Percentiles rank a stretch among this genome's conserved stretches.
phyloP scores from a whole-genome alignment of 345 rosid species.

The Dipteronia dyeriana region DNA sequence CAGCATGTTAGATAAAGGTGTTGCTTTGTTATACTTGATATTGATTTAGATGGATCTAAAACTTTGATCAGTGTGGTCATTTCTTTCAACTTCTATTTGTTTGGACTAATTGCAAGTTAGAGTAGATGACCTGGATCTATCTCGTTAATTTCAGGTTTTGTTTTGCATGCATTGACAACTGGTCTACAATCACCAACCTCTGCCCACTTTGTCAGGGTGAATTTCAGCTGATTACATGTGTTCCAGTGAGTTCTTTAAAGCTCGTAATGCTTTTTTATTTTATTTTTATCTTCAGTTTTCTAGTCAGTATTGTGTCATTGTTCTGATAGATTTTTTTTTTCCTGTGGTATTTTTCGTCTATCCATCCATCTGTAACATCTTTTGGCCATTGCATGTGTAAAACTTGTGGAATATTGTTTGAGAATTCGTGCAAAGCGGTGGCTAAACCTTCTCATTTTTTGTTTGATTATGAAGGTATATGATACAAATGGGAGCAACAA shows the following conservation, averaged over 20 bases:
- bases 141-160: slow-evolving; percentile 72
- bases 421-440: slow-evolving; percentile 22
- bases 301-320: not conserved
- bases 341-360: not conserved
- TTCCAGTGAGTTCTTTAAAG: slow-evolving; percentile 67
- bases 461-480: slow-evolving; percentile 66
- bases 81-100: not conserved
- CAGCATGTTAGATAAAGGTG: not conserved
- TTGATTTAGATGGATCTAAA: not conserved
- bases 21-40: not conserved
- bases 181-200: slow-evolving; percentile 95
- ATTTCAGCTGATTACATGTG: slow-evolving; percentile 94
- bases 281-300: not conserved
- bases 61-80: no score
- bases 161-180: slow-evolving; percentile 96
- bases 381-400: slow-evolving; percentile 14
- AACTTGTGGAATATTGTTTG: slow-evolving; percentile 20
- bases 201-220: slow-evolving; percentile 98
- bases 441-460: slow-evolving; percentile 22
- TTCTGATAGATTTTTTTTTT: not conserved
- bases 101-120: slow-evolving; percentile 7
- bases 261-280: slow-evolving; percentile 1
- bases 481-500: slow-evolving; percentile 81
- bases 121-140: slow-evolving; percentile 22
- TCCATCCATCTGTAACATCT: not conserved